Evolutionary conservation across 768 basidiomycete genomes (phyloP), one percentile per base, ranked within the genome.

Genomic region (Albatrellus ellisii): DNA sequence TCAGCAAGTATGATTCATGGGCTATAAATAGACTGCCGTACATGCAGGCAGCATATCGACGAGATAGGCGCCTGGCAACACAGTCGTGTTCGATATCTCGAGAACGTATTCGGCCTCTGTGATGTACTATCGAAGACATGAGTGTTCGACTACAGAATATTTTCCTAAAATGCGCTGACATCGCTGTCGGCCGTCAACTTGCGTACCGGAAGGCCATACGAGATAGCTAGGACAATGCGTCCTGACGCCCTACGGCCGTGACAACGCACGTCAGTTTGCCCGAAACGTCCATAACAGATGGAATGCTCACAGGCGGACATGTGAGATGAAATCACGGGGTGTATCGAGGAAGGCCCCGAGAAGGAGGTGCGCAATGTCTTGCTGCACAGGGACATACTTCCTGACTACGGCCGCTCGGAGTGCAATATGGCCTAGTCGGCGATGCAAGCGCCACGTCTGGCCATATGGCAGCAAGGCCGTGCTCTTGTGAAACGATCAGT

Each of bases 41-140:
- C 46, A 15, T 21, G 28, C 21, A 20, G 42, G 46, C 2, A 47
- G 27, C n/a, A 35, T 6, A 28, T 47, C 42, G 2, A 47, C 33
- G 1, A 47, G 18, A 9, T 31, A 37, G 11, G 3, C n/a, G 18
- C 26, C 41, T 31, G 28, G 45, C 15, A 17, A 12, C 29, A 31
- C 17, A 17, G 29, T 12, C 12, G 12, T 12, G 29, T 12, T 12
- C 3, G 17, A 12, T 31, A 31, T 12, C 6, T 17, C 29, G 12
- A 31, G 12, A 2, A 17, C 17, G 12, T 12, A 12, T 4, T 31
- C 29, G 12, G 29, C 29, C 12, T 31, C 29, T 31, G 29, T 31
- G 29, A 31, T 31, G 29, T 31, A 31, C 29, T 31, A 12, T 7
- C 12, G 2, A 31, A 31, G 4, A 2, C 29, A 12, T 17, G 3